Conservation (phyloP, 2,329 filamentous ascomycete species). For the Didymella glomerata region DNA sequence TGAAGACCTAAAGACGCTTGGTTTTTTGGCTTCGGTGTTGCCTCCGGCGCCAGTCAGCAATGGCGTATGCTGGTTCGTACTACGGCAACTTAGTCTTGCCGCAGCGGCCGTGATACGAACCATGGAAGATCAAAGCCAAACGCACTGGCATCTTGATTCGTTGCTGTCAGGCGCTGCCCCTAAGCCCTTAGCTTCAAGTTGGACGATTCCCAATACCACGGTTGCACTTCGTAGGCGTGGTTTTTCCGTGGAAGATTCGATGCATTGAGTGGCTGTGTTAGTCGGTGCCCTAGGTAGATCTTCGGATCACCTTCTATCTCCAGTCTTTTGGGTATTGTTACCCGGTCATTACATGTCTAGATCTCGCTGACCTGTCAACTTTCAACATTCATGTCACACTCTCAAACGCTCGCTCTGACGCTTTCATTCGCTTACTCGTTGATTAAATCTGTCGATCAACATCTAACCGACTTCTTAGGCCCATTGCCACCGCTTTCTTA, state of each 20-base stretch:
- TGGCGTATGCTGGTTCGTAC: conserved; percentile 12
- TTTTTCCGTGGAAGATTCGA: conserved; percentile 11
- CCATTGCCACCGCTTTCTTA: conserved; percentile 66
- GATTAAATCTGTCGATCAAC: background rate
- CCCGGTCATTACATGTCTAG: conserved; percentile 9
- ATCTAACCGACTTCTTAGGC: conserved; percentile 19
- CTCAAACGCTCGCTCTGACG: background rate
- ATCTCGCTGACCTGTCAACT: conserved; percentile 1
- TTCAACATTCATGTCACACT: background rate
- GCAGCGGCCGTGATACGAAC: conserved; percentile 15
- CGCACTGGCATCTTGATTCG: conserved; percentile 4
- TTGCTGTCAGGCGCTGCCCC: conserved; percentile 7
- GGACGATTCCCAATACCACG: conserved; percentile 18
- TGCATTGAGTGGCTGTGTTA: conserved; percentile 11
- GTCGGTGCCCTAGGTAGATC: background rate
- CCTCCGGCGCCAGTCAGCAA: conserved; percentile 15
- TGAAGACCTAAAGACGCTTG: conserved; percentile 2
- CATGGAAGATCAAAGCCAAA: conserved; percentile 5
- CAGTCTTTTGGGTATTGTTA: background rate
- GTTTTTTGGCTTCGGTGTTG: conserved; percentile 2
- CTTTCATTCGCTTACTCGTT: conserved; percentile 3
- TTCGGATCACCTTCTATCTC: conserved; percentile 11
- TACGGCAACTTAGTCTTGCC: conserved; percentile 16
- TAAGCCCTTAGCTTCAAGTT: background rate
- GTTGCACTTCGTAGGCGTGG: conserved; percentile 5